Base-by-base conservation (phyloP, 2,329 filamentous ascomycete genomes). In the Calonectria naviculata region DNA sequence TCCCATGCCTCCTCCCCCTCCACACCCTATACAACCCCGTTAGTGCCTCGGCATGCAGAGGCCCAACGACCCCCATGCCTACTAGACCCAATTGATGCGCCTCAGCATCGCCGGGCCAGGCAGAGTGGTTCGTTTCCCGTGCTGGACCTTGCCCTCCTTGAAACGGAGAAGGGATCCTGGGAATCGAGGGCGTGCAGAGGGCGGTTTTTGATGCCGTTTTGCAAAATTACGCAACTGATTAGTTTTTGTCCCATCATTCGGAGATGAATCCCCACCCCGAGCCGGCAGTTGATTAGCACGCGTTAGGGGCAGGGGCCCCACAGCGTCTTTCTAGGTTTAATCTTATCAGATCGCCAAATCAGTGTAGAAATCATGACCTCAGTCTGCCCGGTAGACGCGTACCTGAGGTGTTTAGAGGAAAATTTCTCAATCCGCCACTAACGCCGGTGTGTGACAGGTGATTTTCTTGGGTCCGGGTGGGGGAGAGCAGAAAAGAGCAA, bases 201-300 rank as follows among this genome's bases (percentile, higher is more conserved):
- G 31, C 52, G 52, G 52, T 24, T 58, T 17, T 58, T 17, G 15
- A 28, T 21, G 21, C 31, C 29, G 3, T 26, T 26, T 38, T 26
- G 52, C 31, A 28, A 38, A 26, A 38, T 58, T 58, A 38, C 52
- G 52, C 52, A 58, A 58, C 34, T n/a, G 31, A 58, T 58, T 58
- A 58, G 52, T 58, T 58, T 28, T 26, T 58, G 52, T 58, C 52
- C 52, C 52, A 58, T 58, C 34, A 58, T 34, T 58, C 52, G 52
- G 52, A 58, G 52, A 58, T 58, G 52, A 58, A 58, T 26, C 52
- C 52, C 52, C 52, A 58, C 52, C 52, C 52, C 31, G 52, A 58
- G 31, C 31, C 52, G 52, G 31, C 52, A 58, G 52, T 58, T 58
- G 52, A 58, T 58, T 58, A 58, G 52, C n/a, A 58, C 52, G 28